Evolutionary conservation across 83 land plant species (phyloP), one percentile per base, ranked within the genome.

Genomic region (Isoetes engelmannii): DNA sequence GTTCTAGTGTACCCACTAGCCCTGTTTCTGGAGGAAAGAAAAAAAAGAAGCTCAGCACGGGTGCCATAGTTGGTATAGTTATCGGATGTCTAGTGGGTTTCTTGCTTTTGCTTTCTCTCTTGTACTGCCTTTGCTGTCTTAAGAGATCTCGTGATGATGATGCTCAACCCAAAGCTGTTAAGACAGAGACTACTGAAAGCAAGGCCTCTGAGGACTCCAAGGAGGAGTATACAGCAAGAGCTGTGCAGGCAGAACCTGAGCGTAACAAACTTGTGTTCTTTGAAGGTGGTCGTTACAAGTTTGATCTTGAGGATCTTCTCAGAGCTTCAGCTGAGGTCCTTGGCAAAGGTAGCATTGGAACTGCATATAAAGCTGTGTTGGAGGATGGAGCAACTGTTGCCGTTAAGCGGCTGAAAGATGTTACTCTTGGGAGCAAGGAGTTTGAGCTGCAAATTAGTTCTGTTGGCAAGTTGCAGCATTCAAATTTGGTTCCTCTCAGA

Each of bases 311-410:
- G 63, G 69, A 67, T 49, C 48, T 67, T 8, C 61, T 67, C 9
- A 44, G 61, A 1, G 69, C 69, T 12, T 67, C 69, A 12, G 69
- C 69, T 17, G 69, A 67, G 62, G 69, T 67, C 17, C 61, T 67
- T 15, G 69, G 69, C 61, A 67, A 49, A 21, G 69, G 69, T 17
- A 67, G 69, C 69, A 67, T 67, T 47, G 69, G 69, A 67, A 67
- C 69, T 13, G 28, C 69, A 1, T 67, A 67, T 28, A 67, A 67
- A 37, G 69, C 69, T 48, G 62, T 49, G n/a, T 3, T 82, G 8
- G 86, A 82, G 68, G 72, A 74, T 0, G 82, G 90, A 12, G 17
- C 42, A 5, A 57, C 65, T 49, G 20, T 67, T 4, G 69, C 62
- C 1, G 69, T 67, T n/a, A 67, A 67, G 9, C 7, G 69, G 61